Conservation (phyloP, 176 grass and related monocot species). For the Musa troglodytarum region DNA sequence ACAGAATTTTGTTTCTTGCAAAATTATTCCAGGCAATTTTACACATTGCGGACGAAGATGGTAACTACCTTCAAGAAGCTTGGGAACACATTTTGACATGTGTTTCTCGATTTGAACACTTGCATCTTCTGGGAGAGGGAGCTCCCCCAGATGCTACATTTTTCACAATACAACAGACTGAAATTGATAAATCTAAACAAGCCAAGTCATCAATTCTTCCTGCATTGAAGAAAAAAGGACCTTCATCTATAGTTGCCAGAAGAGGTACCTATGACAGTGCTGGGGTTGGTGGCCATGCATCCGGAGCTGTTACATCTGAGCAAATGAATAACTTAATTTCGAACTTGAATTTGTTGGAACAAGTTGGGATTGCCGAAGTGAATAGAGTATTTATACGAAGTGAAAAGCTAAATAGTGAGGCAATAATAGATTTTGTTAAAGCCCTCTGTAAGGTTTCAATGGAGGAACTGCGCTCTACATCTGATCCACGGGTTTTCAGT, state of each 20-base stretch:
- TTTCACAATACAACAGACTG: constrained; percentile 83
- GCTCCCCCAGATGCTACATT: constrained; percentile 91
- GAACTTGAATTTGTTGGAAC: constrained; percentile 65
- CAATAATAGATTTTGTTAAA: constrained; percentile 98
- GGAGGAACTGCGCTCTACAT: constrained; percentile 92
- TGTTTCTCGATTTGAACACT: constrained; percentile 90
- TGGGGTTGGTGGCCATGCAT: constrained; percentile 97
- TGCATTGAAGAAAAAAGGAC: constrained; percentile 81
- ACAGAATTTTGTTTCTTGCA: not conserved
- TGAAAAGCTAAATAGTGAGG: constrained; percentile 92
- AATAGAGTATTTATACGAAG: constrained; percentile 79
- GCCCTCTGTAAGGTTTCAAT: constrained; percentile 98
- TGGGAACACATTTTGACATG: constrained; percentile 98
- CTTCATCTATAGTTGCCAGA: constrained; percentile 46
- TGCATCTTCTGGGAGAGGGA: constrained; percentile 93
- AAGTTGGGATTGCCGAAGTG: constrained; percentile 95
- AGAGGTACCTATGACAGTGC: constrained; percentile 93
- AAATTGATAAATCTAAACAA: constrained; percentile 89
- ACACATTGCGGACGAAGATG: constrained; percentile 95
- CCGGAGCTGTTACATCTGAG: constrained; percentile 48
- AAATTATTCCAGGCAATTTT: constrained; percentile 68
- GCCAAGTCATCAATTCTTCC: constrained; percentile 79
- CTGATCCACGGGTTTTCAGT: constrained; percentile 95
- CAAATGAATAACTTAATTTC: constrained; percentile 93
- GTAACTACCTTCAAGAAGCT: constrained; percentile 99